phyloP scores from a whole-genome alignment of 1,139 yeast genomes.

The Pichia sp. region DNA sequence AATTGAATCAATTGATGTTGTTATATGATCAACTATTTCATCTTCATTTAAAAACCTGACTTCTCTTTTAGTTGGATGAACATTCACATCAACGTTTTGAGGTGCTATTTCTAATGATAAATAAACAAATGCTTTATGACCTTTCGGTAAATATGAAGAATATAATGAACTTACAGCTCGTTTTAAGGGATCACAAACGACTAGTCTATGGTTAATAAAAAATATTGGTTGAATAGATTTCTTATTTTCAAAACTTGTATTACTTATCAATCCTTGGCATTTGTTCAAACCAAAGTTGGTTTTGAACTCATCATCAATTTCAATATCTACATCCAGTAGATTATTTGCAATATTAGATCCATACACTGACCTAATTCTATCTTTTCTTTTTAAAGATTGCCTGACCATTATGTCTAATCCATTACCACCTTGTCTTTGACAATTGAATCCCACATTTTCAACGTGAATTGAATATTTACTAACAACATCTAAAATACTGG shows the following conservation, averaged over 20 bases:
- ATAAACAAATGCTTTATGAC: slow-evolving; percentile 73
- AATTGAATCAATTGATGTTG: slow-evolving; percentile 42
- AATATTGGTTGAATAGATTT: slow-evolving; percentile 63
- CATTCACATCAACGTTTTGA: slow-evolving; percentile 76
- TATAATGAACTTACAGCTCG: slow-evolving; percentile 64
- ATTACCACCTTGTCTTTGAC: slow-evolving; percentile 47
- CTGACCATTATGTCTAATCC: slow-evolving; percentile 48
- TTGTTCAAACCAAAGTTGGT: slow-evolving; percentile 39
- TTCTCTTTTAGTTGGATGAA: slow-evolving; percentile 94
- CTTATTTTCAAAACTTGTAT: slow-evolving; percentile 65
- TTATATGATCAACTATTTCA: slow-evolving; percentile 65
- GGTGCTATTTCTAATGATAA: slow-evolving; percentile 61
- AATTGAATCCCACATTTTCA: slow-evolving; percentile 61
- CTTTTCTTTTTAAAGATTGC: slow-evolving; percentile 42
- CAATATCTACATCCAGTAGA: slow-evolving; percentile 41
- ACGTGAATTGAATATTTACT: slow-evolving; percentile 81
- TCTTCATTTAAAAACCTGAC: slow-evolving; percentile 83
- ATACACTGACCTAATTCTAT: slow-evolving; percentile 65
- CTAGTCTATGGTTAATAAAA: slow-evolving; percentile 80
- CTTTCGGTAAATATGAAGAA: slow-evolving; percentile 67
- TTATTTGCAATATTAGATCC: slow-evolving; percentile 69
- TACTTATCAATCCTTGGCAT: slow-evolving; percentile 60
- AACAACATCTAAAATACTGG: slow-evolving; percentile 72
- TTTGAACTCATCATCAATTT: slow-evolving; percentile 23
- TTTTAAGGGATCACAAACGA: slow-evolving; percentile 71